Base-by-base conservation (phyloP, 306 rosid genomes). In the Hippophae tibetana region DNA sequence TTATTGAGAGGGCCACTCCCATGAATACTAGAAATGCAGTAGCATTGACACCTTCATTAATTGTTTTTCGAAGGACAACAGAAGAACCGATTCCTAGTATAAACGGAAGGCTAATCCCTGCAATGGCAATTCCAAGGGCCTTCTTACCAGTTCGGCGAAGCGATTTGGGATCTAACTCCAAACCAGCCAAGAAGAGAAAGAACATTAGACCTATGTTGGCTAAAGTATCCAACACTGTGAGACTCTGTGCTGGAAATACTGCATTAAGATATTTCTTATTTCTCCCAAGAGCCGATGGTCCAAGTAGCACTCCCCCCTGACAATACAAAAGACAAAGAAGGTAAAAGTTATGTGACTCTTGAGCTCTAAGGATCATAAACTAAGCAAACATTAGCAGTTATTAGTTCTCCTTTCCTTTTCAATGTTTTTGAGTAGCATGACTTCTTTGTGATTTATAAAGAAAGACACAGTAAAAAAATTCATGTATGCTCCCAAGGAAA, bases 1-100 rank as follows among this genome's bases (percentile, higher is more conserved):
- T 86, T 0, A 86, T 81, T 10, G 95, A 86, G 38, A 86, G 82
- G 2, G 90, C 88, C 1, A 86, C 90, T 3, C 95, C 90, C 76
- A 75, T 81, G 72, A 86, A 86, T 0, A 87, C 82, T 10, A 87
- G 75, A 60, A 87, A 87, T 6, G 88, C 78, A 10, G 80, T 66
- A 63, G 61, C 58, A 3, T 59, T 7, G 12, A 76, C 84, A 26
- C 86, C 92, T 57, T 71, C 43, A 43, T 86, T 66, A 13, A 84
- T 78, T 5, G 89, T 84, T 64, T 63, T 63, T 0, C 74, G 69
- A 27, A 87, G 78, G 9, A 10, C 78, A 46, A 66, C 47, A 5
- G 92, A 87, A 53, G 92, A 63, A 10, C 89, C 95, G n/a, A 87
- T 71, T 53, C 95, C 95, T 57, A 84, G 57, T 3, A 45, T 12